phyloP scores from a whole-genome alignment of 768 basidiomycete genomes.

The Heimioporus sp. region DNA sequence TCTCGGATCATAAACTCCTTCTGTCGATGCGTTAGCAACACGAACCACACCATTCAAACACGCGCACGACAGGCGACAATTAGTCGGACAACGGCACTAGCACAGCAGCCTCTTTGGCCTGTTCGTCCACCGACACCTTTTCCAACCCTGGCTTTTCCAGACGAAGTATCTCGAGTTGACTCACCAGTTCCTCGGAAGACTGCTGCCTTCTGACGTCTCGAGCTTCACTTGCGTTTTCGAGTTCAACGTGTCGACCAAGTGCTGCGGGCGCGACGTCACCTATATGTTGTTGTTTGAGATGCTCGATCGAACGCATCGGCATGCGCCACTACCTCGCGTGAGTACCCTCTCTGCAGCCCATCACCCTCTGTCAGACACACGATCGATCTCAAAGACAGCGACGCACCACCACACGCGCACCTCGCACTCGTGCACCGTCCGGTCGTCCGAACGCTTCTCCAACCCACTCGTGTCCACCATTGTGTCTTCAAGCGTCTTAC shows the following conservation, averaged over 20 bases:
- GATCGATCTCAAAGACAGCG: neutral
- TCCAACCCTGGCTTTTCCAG: conserved; percentile 40
- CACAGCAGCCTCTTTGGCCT: conserved; percentile 21
- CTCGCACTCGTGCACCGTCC: conserved; percentile 59
- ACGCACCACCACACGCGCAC: conserved; percentile 60
- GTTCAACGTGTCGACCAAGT: conserved; percentile 56
- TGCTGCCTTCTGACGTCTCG: conserved; percentile 62
- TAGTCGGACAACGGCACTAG: conserved; percentile 18
- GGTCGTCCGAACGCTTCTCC: conserved; percentile 66
- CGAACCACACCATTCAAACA: neutral
- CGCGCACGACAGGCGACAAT: conserved; percentile 33
- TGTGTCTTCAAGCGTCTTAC: conserved; percentile 77
- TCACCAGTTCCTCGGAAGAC: conserved; percentile 28
- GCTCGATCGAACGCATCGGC: conserved; percentile 76
- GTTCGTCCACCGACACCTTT: conserved; percentile 38
- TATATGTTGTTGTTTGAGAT: conserved; percentile 62
- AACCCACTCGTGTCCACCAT: conserved; percentile 79
- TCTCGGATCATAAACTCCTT: conserved; percentile 53
- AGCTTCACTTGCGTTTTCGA: conserved; percentile 78
- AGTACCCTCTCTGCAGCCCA: conserved; percentile 83
- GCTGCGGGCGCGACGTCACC: conserved; percentile 53
- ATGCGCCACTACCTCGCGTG: conserved; percentile 79
- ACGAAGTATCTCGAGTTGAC: conserved; percentile 37
- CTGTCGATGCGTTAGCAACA: conserved; percentile 32
- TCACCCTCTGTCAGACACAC: neutral